Evolutionary conservation across 345 rosid genomes (phyloP).

Genomic region (Euclidium syriacum): DNA sequence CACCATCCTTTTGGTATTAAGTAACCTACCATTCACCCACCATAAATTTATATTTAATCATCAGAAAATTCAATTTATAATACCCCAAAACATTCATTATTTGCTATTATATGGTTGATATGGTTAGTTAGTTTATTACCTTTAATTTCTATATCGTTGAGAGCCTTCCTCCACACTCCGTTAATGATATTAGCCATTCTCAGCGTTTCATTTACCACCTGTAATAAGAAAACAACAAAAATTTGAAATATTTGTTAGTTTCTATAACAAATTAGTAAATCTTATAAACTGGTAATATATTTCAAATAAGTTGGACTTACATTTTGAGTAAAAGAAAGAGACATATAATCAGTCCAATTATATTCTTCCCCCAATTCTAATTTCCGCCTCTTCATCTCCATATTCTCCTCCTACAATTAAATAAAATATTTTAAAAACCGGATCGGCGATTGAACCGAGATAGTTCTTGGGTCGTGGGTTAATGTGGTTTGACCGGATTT

Average conservation of each 20-base stretch:
- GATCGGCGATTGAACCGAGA: no score
- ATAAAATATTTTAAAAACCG: no score
- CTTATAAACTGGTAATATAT: neutral
- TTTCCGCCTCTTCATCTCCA: constrained; percentile 70
- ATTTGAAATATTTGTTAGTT: no score
- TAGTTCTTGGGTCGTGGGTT: no score
- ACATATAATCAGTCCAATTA: constrained; percentile 77
- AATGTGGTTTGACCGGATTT: no score
- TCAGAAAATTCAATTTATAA: neutral
- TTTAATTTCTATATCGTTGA: constrained; percentile 77
- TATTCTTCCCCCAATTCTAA: constrained; percentile 40
- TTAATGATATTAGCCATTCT: constrained; percentile 87
- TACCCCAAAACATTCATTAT: no score
- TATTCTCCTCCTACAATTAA: constrained; percentile 71
- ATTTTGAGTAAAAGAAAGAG: constrained; percentile 86
- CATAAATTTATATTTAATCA: neutral
- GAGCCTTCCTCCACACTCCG: constrained; percentile 92
- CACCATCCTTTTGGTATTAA: constrained; percentile 96
- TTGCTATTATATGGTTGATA: no score
- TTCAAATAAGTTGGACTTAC: constrained; percentile 35
- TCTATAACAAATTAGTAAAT: neutral
- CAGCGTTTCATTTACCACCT: constrained; percentile 94
- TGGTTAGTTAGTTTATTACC: no score
- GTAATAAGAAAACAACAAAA: neutral
- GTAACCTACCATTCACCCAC: constrained; percentile 50